Conservation (phyloP, 805 yeast species). For the Hanseniaspora guilliermondii region DNA sequence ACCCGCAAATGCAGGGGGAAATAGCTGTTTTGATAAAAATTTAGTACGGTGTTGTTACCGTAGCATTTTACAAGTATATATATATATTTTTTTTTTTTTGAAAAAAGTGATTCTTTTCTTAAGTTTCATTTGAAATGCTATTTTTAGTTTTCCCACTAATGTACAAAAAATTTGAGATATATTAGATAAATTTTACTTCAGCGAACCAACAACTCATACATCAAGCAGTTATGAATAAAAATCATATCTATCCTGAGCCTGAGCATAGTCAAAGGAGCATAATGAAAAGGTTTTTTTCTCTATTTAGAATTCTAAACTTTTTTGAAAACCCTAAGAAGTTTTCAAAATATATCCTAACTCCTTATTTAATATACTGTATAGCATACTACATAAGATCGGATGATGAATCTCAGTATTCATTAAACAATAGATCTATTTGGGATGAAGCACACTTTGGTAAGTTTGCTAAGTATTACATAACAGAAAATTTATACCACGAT, state of each 20-base stretch:
- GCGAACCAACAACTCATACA: neutral
- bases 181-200: neutral
- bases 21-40: no score
- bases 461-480: conserved; percentile 82
- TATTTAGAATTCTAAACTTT: neutral
- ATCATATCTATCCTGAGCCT: neutral
- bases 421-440: conserved; percentile 76
- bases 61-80: no score
- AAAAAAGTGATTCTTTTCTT: no score
- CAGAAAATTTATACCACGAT: conserved; percentile 84
- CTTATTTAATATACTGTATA: conserved; percentile 52
- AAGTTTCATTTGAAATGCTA: no score
- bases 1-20: no score
- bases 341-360: conserved; percentile 32
- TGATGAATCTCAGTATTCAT: conserved; percentile 39
- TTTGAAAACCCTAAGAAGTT: neutral
- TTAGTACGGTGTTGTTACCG: no score
- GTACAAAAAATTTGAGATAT: neutral
- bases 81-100: no score
- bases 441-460: conserved; percentile 97
- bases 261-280: neutral
- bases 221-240: neutral
- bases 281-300: neutral
- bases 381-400: conserved; percentile 68
- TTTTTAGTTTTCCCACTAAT: no score